Evolutionary conservation across 495 filamentous ascomycete genomes (phyloP).

Genomic region (Tuber umbilicatum): DNA sequence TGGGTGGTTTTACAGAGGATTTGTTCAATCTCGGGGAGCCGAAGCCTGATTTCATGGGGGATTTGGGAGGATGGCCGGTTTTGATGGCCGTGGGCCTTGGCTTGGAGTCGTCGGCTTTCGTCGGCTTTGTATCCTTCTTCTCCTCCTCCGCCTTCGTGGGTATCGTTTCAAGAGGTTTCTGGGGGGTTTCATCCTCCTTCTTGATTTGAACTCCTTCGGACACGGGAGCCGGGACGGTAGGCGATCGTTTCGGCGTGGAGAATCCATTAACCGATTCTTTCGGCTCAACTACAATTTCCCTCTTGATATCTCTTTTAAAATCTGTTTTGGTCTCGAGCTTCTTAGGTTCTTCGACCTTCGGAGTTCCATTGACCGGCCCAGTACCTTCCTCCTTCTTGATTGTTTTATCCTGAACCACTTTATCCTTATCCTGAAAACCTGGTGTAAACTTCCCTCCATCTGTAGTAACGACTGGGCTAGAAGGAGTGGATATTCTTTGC

Average conservation of each 20-base stretch:
- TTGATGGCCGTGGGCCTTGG: slow-evolving; percentile 18
- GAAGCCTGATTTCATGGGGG: slow-evolving; percentile 29
- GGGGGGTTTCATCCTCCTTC: slow-evolving; percentile 6
- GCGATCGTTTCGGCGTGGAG: slow-evolving; percentile 11
- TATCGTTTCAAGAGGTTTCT: slow-evolving; percentile 18
- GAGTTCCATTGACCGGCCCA: slow-evolving; percentile 3
- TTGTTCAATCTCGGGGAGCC: slow-evolving; percentile 6
- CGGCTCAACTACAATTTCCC: neutral
- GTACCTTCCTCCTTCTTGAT: slow-evolving; percentile 10
- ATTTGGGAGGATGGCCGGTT: slow-evolving; percentile 24
- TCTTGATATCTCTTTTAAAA: slow-evolving; percentile 14
- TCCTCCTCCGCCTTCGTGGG: slow-evolving; percentile 4
- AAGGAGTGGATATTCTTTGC: slow-evolving; percentile 25
- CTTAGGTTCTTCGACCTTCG: slow-evolving; percentile 18
- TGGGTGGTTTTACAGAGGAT: slow-evolving; percentile 14
- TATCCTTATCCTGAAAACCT: slow-evolving; percentile 14
- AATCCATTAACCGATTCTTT: slow-evolving; percentile 16
- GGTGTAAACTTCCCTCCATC: slow-evolving; percentile 20
- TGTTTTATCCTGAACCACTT: slow-evolving; percentile 9
- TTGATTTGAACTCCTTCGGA: slow-evolving; percentile 10
- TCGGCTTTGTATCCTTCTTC: slow-evolving; percentile 10
- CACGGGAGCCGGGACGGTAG: slow-evolving; percentile 5
- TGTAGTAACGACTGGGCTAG: slow-evolving; percentile 16
- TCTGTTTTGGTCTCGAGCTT: slow-evolving; percentile 6
- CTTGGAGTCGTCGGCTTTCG: slow-evolving; percentile 20